These are phyloP conservation scores for Cladorrhinum sp. DNA, from an alignment of 2,329 filamentous ascomycete species.

Conservation along the genomic window DNA sequence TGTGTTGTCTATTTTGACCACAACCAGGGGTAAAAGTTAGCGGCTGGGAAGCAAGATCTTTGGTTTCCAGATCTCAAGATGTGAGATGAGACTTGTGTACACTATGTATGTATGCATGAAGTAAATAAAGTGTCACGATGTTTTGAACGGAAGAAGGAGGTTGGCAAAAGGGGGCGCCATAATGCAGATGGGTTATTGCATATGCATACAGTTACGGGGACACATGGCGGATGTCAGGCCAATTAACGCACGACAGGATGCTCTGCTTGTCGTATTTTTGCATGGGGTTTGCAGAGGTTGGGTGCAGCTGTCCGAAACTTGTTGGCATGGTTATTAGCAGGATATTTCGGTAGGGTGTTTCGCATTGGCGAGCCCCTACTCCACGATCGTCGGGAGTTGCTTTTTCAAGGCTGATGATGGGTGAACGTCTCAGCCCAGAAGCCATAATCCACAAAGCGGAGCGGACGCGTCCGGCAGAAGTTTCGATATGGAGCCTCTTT, in stretches of 20 bases:
- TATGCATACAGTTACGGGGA: not conserved
- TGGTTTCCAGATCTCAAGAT: no score
- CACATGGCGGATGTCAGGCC: not conserved
- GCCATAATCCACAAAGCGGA: slow-evolving; percentile 6
- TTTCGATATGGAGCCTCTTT: not conserved
- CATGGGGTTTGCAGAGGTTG: not conserved
- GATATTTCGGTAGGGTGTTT: not conserved
- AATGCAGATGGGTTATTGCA: not conserved
- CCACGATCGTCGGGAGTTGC: slow-evolving; percentile 1
- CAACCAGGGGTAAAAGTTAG: not conserved
- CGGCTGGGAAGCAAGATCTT: not conserved
- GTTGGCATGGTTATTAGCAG: not conserved
- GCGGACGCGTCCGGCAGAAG: not conserved
- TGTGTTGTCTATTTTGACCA: not conserved
- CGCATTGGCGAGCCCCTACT: not conserved
- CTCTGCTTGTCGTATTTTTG: not conserved
- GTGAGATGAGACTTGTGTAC: not conserved
- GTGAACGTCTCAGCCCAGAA: slow-evolving; percentile 6
- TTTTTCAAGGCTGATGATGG: slow-evolving; percentile 7
- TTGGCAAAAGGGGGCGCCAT: not conserved
- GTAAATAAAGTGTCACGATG: not conserved
- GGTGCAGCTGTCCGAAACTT: not conserved
- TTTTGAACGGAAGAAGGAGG: not conserved
- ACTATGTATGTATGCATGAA: not conserved
- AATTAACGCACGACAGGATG: no score